Percentiles rank a stretch among this genome's conserved stretches.
phyloP scores from a whole-genome alignment of 768 basidiomycete species.

The Podaxis sp. region DNA sequence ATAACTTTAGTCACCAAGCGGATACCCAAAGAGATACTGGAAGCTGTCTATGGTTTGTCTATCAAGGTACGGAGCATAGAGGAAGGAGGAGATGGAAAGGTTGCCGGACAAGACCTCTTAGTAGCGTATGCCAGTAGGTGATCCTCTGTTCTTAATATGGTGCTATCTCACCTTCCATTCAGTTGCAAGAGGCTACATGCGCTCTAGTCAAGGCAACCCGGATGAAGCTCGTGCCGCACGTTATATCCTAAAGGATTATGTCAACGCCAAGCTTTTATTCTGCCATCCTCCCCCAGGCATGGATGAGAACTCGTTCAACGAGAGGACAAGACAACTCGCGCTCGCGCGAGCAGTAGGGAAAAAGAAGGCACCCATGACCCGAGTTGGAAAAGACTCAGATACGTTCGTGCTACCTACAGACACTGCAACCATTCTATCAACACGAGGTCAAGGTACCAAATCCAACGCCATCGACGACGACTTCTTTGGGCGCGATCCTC shows the following conservation, averaged over 20 bases:
- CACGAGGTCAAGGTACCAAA: conserved; percentile 41
- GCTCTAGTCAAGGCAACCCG: conserved; percentile 94
- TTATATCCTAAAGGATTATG: conserved; percentile 93
- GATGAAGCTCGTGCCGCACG: conserved; percentile 94
- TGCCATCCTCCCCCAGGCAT: conserved; percentile 84
- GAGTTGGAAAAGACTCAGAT: conserved; percentile 80
- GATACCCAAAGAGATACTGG: conserved; percentile 79
- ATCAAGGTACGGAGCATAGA: conserved; percentile 63
- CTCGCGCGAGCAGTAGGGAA: conserved; percentile 62
- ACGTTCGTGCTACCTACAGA: conserved; percentile 60
- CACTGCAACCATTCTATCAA: conserved; percentile 20
- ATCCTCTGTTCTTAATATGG: background rate
- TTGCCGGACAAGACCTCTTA: conserved; percentile 77
- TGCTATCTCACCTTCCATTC: conserved; percentile 6
- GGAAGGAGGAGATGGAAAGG: conserved; percentile 79
- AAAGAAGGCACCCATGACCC: conserved; percentile 84
- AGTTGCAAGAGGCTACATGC: conserved; percentile 93
- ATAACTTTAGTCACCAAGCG: conserved; percentile 71
- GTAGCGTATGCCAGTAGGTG: conserved; percentile 89
- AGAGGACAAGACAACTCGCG: conserved; percentile 55
- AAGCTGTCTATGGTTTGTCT: conserved; percentile 82
- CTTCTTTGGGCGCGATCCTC: conserved; percentile 65
- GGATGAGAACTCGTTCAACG: conserved; percentile 69
- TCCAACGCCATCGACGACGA: conserved; percentile 71
- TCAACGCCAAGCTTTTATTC: conserved; percentile 88